Evolutionary conservation across 768 basidiomycete species (phyloP), one percentile per base, ranked within the genome.

Genomic region (Pilatotrama ljubarskyi): DNA sequence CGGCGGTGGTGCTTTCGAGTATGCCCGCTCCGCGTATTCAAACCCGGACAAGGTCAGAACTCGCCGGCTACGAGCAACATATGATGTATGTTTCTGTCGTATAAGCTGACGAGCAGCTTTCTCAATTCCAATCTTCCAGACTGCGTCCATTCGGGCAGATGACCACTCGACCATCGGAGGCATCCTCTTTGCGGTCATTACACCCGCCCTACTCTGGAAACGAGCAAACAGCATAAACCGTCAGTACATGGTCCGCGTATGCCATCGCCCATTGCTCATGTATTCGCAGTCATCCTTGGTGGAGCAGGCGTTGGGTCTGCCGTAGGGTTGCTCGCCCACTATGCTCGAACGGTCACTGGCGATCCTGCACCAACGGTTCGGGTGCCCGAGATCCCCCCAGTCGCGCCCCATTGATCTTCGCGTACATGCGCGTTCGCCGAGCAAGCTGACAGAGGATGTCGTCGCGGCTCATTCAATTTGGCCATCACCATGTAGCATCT

Each of bases 111-210:
- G 35, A 32, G 49, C 7, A 6, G 1, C 6, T 26, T 51, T 18
- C 2, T 41, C 6, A 37, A 18, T 24, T 20, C 22, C 1, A 2
- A 15, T 10, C n/a, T 54, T 1, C 10, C 51, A 91, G 89, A 81
- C 78, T 14, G 74, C 77, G 41, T 78, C 82, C 20, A 72, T 90
- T 52, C 77, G 90, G 63, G 78, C 80, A 47, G 84, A 91, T 55
- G 91, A 93, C 70, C 86, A 90, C 68, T 80, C 88, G 20, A 90
- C 84, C 1, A 88, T 93, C 46, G 91, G 91, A 24, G 79, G 80
- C 18, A 67, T 92, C 47, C 72, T 93, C 20, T 81, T 79, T 57
- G 82, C 82, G 15, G 80, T 88, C 14, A 69, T 92, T 2, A 82
- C 80, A 4, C 87, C 91, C 3, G 87, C 89, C 2, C 52, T 91